Conservation (phyloP, 1,284 basidiomycete genomes). For the Farysia itapuensis region DNA sequence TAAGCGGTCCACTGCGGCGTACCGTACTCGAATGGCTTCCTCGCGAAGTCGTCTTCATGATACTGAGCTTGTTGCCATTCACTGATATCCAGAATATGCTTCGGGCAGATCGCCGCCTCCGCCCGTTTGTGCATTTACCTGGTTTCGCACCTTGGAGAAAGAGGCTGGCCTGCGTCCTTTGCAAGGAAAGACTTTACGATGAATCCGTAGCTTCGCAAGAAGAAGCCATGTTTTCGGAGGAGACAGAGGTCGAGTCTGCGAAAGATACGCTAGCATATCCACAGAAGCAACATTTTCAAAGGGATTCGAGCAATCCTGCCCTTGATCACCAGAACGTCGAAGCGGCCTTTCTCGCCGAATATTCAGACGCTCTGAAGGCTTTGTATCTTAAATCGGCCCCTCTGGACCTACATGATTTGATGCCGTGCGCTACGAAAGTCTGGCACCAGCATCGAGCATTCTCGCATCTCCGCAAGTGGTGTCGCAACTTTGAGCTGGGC, state of each 20-base stretch:
- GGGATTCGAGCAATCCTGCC: background rate
- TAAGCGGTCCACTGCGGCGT: constrained; percentile 23
- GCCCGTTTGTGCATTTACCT: constrained; percentile 35
- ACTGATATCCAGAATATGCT: constrained; percentile 31
- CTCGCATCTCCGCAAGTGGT: constrained; percentile 25
- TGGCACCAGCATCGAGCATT: constrained; percentile 26
- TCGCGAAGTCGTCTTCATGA: constrained; percentile 39
- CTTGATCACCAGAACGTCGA: constrained; percentile 15
- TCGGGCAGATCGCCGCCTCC: constrained; percentile 36
- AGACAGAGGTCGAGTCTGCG: constrained; percentile 2
- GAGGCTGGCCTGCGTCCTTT: constrained; percentile 19
- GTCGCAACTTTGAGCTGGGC: constrained; percentile 35
- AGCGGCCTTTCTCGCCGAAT: constrained; percentile 15
- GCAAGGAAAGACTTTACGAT: constrained; percentile 27
- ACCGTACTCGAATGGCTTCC: constrained; percentile 51
- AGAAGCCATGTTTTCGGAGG: constrained; percentile 8
- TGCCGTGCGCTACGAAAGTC: constrained; percentile 13
- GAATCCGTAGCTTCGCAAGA: constrained; percentile 18
- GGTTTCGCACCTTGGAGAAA: constrained; percentile 46
- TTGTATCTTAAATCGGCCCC: constrained; percentile 27
- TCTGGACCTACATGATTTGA: constrained; percentile 28
- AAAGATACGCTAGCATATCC: constrained; percentile 1
- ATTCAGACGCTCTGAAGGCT: constrained; percentile 19
- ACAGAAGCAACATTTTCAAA: background rate
- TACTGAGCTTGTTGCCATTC: constrained; percentile 37